phyloP scores from a whole-genome alignment of 805 yeast species.

The Phaffomyces antillensis region DNA sequence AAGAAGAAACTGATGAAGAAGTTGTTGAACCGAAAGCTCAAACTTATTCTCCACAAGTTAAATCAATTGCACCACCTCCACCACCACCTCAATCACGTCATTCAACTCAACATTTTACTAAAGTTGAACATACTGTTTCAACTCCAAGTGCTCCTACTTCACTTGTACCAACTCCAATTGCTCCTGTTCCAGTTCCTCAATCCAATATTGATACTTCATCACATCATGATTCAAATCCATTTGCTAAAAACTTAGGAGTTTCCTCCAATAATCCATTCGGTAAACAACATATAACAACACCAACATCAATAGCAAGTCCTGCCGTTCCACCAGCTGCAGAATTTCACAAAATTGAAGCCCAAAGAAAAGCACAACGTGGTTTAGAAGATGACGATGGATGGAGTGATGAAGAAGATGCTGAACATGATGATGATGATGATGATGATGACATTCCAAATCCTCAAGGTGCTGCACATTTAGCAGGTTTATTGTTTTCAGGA shows the following conservation, averaged over 20 bases:
- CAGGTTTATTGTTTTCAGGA: conserved; percentile 22
- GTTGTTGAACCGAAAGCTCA: conserved; percentile 5
- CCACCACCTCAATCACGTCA: conserved; percentile 6
- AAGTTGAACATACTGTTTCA: too few relatives aligned
- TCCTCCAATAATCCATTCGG: conserved; percentile 51
- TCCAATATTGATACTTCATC: not conserved
- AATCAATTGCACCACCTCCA: conserved; percentile 9
- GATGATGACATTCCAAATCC: conserved; percentile 28
- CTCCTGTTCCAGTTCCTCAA: conserved; percentile 3
- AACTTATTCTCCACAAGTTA: not conserved
- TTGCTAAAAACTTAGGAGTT: conserved; percentile 13
- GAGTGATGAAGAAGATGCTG: conserved; percentile 24
- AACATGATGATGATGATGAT: conserved; percentile 23
- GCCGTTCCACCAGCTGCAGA: conserved; percentile 31
- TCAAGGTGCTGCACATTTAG: conserved; percentile 24
- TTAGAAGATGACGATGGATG: conserved; percentile 29
- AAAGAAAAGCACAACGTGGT: conserved; percentile 64
- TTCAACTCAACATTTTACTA: not conserved
- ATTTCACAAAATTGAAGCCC: conserved; percentile 56
- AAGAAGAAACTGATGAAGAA: conserved; percentile 32
- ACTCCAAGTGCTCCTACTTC: conserved; percentile 7
- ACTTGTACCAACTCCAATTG: conserved; percentile 11
- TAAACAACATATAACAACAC: conserved; percentile 4
- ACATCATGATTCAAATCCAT: conserved; percentile 24
- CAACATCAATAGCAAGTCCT: conserved; percentile 11